Evolutionary conservation across 2,329 filamentous ascomycete species (phyloP), one percentile per base, ranked within the genome.

Genomic region (Alternaria ethzedia): DNA sequence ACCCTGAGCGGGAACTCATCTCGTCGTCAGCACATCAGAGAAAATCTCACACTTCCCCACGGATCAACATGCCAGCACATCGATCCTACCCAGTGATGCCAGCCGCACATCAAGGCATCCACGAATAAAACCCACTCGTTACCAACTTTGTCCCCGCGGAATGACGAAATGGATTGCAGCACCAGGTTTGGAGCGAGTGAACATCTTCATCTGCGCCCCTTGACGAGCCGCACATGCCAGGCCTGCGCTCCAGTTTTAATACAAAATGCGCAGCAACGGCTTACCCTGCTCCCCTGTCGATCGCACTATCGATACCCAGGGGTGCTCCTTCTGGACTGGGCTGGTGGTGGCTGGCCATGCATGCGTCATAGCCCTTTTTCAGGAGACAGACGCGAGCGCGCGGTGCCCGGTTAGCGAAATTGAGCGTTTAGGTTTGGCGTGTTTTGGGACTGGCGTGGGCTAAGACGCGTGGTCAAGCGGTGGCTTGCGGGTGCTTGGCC

Each of bases 261-360:
- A 57, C 25, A 26, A 28, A 41, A 17, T 28, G 26, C 21, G 36
- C 26, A 46, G 47, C 46, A 41, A 52, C 49, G 30, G 59, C 63
- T 65, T 52, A 26, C 52, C 44, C 15, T 58, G 44, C 47, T 54
- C 70, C 63, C 69, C 69, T 71, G 70, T 57, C 68, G 69, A 73
- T 71, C 69, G 50, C 63, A 65, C 61, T 69, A 60, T 69, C 59
- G 59, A 63, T 59, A 59, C 41, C 20, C 59, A 55, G 45, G 45
- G 59, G 21, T 44, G 30, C 25, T 23, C 15, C 13, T 54, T 45
- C 28, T 12, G 21, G 25, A 36, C 25, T 44, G 13, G 30, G 23
- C 23, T 54, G 54, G 44, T 51, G 62, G 6, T 3, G 15, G 17
- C 32, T 20, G 17, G 41, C 41, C 28, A 26, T 20, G 49, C 28